Evolutionary conservation across 371 early-diverging fungal species (phyloP).

Genomic region (Haplosporangium sp.): DNA sequence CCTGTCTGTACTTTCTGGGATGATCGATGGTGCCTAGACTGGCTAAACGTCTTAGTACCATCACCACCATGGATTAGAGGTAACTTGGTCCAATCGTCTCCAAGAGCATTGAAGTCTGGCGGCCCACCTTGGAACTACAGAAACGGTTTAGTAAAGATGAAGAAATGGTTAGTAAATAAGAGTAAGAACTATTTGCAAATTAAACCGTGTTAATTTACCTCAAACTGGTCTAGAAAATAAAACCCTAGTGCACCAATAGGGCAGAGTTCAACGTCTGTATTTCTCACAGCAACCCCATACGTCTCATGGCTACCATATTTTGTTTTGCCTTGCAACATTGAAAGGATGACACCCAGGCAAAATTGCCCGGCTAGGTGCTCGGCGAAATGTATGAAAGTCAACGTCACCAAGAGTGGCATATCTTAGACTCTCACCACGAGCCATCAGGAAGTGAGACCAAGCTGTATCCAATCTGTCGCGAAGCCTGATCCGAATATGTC

Average conservation of each 20-base stretch:
- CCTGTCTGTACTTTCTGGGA: neutral
- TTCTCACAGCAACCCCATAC: constrained; percentile 19
- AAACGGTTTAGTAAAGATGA: neutral
- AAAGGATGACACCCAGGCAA: constrained; percentile 16
- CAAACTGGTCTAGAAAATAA: constrained; percentile 10
- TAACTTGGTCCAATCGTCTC: neutral
- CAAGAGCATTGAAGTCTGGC: neutral
- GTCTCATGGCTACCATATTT: constrained; percentile 3
- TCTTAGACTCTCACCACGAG: constrained; percentile 15
- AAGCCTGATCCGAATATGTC: constrained; percentile 1
- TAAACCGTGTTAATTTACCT: constrained; percentile 3
- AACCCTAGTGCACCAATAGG: constrained; percentile 17
- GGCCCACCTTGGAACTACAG: neutral
- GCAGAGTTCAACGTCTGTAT: constrained; percentile 11
- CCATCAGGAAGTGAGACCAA: constrained; percentile 33
- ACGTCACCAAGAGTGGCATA: constrained; percentile 13
- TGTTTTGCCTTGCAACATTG: constrained; percentile 27
- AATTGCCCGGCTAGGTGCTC: constrained; percentile 13
- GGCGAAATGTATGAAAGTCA: constrained; percentile 3
- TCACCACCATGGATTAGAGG: constrained; percentile 1
- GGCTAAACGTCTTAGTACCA: neutral
- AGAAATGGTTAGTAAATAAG: too few species aligned
- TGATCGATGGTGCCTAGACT: neutral
- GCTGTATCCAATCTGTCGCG: constrained; percentile 19
- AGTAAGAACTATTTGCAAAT: neutral